Base-by-base conservation (phyloP, 257 asterid genomes). In the Gentiana dahurica region DNA sequence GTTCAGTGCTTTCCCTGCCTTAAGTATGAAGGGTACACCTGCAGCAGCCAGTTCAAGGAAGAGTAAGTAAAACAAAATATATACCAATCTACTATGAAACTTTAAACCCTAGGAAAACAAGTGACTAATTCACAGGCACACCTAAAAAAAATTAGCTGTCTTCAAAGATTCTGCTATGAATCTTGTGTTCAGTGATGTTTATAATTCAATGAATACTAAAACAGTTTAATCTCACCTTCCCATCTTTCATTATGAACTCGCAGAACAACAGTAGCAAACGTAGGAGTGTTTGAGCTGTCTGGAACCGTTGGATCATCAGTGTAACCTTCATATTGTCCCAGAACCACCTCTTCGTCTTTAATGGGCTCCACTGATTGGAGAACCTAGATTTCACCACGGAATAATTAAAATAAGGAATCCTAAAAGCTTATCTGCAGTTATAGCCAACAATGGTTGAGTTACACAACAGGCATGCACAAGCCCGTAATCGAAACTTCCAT, bases 1-100 rank as follows among this genome's bases (percentile, higher is more conserved):
- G 73, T 70, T 79, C 50, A 90, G 72, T 63, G 97, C 96, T 76
- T 90, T 90, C 62, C 97, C 97, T 49, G 97, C 97, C 86, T 90
- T 90, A 67, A 90, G 81, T 67, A 90, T 81, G 57, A 90, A 90
- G 8, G 97, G 97, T 44, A 90, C 97, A 47, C 97, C 97, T 89
- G 71, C 67, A 75, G 56, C 38, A 64, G 60, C 6, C 32, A 47
- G 12, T 49, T 13, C 51, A 41, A 41, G 46, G 0, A 10, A 41
- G 11, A 2, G 6, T 13, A 8, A 13, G 36, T 15, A 33, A 35
- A 48, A 49, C 46, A 41, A 41, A 41, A 3, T 41, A 10, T 5
- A 41, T 5, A 41, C 46, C 9, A 41, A 41, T 4, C 46, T 5
- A 1, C 10, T 5, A 41, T 41, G 5, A 5, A 41, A 10, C 46